Percentiles rank a stretch among this genome's conserved stretches.
Conservation (phyloP, 352 stramenopile species). For the Globisporangium rhizosaccharum region DNA sequence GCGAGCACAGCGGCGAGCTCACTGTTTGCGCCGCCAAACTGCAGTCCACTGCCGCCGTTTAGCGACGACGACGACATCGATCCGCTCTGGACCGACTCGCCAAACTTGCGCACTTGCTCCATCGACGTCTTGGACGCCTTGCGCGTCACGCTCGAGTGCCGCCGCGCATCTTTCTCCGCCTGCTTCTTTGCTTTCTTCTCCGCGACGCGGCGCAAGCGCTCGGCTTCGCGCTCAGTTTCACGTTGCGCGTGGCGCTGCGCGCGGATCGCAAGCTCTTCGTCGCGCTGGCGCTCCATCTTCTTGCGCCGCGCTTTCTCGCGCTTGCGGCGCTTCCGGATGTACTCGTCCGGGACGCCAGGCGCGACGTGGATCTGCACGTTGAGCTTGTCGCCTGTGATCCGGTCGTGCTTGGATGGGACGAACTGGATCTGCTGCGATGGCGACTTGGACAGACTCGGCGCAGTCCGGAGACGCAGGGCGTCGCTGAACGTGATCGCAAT, state of each 20-base stretch:
- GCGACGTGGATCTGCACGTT: conserved; percentile 52
- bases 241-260: conserved; percentile 63
- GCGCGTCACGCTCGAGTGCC: conserved; percentile 25
- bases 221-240: conserved; percentile 57
- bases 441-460: conserved; percentile 42
- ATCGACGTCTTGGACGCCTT: conserved; percentile 44
- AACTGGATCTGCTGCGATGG: conserved; percentile 69
- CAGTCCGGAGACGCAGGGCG: conserved; percentile 48
- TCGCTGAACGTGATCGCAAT: conserved; percentile 76
- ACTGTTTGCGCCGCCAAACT: conserved; percentile 65
- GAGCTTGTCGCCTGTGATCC: conserved; percentile 39
- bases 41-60: conserved; percentile 13
- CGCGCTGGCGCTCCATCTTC: conserved; percentile 59
- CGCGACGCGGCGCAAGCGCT: conserved; percentile 69
- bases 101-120: conserved; percentile 75
- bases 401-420: conserved; percentile 29
- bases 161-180: conserved; percentile 62
- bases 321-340: conserved; percentile 84
- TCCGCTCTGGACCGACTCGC: conserved; percentile 37
- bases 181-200: conserved; percentile 88
- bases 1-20: conserved; percentile 80
- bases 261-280: conserved; percentile 69
- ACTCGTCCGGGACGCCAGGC: conserved; percentile 69
- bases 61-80: conserved; percentile 21
- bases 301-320: conserved; percentile 77